A percentile compares a stretch with the other conserved stretches of the same genome.
These are phyloP conservation scores for Zasmidium citrigriseum DNA, from an alignment of 2,329 filamentous ascomycete genomes.

Conservation along the genomic window DNA sequence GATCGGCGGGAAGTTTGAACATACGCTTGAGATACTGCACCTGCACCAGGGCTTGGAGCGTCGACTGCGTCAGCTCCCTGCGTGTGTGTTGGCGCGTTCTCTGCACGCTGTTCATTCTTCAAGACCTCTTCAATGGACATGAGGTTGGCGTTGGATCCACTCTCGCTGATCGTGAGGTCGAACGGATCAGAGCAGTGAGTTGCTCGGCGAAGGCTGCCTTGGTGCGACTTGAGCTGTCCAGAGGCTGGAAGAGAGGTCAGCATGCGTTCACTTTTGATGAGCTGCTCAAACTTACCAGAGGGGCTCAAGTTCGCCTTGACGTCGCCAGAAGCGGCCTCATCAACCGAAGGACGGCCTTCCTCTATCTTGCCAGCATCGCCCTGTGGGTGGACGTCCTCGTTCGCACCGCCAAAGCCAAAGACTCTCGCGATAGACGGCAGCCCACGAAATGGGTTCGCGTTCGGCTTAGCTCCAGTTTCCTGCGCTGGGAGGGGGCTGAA, in stretches of 20 bases:
- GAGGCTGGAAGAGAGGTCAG: not conserved
- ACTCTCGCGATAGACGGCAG: not conserved
- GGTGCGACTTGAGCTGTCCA: not conserved
- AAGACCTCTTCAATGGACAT: constrained; percentile 18
- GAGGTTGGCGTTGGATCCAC: constrained; percentile 16
- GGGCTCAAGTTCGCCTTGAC: not conserved
- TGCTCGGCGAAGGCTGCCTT: not conserved
- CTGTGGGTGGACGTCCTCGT: not conserved
- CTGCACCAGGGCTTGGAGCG: constrained; percentile 9
- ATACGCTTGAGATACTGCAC: constrained; percentile 33
- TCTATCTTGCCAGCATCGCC: not conserved
- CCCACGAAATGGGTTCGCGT: constrained; percentile 2
- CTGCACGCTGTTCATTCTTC: constrained; percentile 15
- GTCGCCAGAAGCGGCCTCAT: not conserved
- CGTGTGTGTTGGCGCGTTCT: constrained; percentile 8
- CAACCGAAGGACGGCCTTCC: not conserved
- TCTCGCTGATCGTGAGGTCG: constrained; percentile 30
- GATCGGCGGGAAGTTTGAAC: constrained; percentile 26
- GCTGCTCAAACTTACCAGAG: not conserved
- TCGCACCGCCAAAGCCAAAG: not conserved
- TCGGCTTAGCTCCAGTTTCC: not conserved
- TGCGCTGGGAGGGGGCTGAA: constrained; percentile 1
- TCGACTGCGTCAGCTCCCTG: not conserved
- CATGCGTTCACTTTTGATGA: not conserved
- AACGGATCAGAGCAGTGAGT: constrained; percentile 27